Conservation (phyloP, 2,329 filamentous ascomycete genomes). For the Leptodontidium sp. region DNA sequence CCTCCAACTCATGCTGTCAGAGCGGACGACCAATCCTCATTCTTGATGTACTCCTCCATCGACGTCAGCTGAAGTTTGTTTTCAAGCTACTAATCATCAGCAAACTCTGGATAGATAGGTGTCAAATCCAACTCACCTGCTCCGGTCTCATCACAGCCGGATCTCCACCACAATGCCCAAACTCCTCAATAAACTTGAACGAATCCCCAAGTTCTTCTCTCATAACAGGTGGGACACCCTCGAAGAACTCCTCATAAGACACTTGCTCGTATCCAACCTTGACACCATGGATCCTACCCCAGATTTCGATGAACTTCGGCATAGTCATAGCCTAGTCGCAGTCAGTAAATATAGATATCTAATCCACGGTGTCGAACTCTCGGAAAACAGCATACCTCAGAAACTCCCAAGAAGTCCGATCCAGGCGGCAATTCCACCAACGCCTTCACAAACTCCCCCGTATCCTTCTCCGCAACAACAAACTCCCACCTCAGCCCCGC, state of each 20-base stretch:
- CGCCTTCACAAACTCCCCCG: constrained; percentile 45
- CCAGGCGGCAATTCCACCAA: constrained; percentile 35
- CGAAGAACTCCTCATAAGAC: constrained; percentile 40
- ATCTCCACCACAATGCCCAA: constrained; percentile 50
- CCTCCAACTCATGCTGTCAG: neutral
- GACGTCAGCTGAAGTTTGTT: constrained; percentile 33
- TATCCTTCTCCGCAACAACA: constrained; percentile 42
- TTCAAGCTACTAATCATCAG: constrained; percentile 30
- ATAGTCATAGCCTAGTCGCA: constrained; percentile 14
- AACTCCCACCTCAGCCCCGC: constrained; percentile 26
- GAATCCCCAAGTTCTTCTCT: constrained; percentile 44
- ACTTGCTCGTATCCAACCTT: constrained; percentile 28
- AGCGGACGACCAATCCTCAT: constrained; percentile 32
- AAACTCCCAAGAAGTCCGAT: constrained; percentile 37
- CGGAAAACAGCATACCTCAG: constrained; percentile 20
- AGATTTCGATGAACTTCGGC: constrained; percentile 33
- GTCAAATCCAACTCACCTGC: constrained; percentile 28
- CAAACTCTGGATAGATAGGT: constrained; percentile 9
- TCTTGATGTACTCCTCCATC: constrained; percentile 35
- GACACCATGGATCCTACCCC: constrained; percentile 34
- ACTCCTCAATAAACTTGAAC: constrained; percentile 47
- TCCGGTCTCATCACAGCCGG: constrained; percentile 37
- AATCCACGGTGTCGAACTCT: neutral
- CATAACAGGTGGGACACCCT: constrained; percentile 43
- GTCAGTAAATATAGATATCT: neutral